Conservation (phyloP, 139 green algal genomes). For the Chlorella sp. region DNA sequence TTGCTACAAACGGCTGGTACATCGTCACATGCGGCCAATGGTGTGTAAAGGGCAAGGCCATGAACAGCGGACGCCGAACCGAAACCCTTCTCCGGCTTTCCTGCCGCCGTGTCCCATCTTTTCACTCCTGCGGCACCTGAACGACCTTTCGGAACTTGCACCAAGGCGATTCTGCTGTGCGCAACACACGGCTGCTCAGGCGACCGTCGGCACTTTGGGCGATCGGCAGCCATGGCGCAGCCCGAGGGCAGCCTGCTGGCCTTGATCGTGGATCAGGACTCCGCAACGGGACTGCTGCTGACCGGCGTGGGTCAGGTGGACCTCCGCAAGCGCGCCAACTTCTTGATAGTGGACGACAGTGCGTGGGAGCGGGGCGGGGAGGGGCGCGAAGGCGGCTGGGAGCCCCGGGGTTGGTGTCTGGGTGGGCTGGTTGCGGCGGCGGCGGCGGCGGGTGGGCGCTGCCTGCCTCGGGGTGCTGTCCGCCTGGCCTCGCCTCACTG, state of each 20-base stretch:
- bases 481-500: background rate
- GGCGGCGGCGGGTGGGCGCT: background rate
- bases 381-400: background rate
- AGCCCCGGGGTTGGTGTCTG: background rate
- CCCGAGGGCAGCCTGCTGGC: conserved; percentile 38
- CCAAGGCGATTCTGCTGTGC: too few relatives aligned
- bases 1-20: too few relatives aligned
- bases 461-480: background rate
- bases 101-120: background rate
- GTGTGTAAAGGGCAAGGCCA: too few relatives aligned
- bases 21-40: too few relatives aligned
- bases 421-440: too few relatives aligned
- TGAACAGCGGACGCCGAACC: background rate
- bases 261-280: conserved; percentile 88
- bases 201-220: background rate
- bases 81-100: background rate
- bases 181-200: background rate
- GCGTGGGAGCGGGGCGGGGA: conserved; percentile 25
- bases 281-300: conserved; percentile 97
- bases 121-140: background rate
- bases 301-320: conserved; percentile 96
- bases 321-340: conserved; percentile 91
- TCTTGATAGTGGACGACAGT: conserved; percentile 95
- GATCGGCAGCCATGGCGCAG: conserved; percentile 11
- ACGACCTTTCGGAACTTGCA: background rate